Percentiles rank a stretch among this genome's conserved stretches.
Evolutionary conservation across 2,329 filamentous ascomycete genomes (phyloP).

Genomic region (Pseudocercospora musae): DNA sequence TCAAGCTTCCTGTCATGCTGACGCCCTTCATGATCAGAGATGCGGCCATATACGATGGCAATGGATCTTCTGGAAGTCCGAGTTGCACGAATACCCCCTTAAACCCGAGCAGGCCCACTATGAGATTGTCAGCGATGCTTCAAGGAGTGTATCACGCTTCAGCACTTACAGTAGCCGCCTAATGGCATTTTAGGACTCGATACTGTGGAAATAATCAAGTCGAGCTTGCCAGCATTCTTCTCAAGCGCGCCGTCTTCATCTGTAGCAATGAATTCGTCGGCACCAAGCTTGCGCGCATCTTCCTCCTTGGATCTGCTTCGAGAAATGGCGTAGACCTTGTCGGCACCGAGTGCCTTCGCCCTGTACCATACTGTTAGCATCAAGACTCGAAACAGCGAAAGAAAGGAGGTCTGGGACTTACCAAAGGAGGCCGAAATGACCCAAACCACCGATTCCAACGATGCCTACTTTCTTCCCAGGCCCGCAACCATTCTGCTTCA

Average conservation of each 20-base stretch:
- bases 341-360: conserved; percentile 68
- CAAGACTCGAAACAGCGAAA: too few relatives aligned
- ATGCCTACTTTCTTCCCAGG: conserved; percentile 70
- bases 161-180: conserved; percentile 47
- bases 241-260: too few relatives aligned
- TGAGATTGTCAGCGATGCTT: conserved; percentile 34
- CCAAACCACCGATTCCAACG: conserved; percentile 61
- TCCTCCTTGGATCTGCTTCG: conserved; percentile 59
- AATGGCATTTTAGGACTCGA: conserved; percentile 61
- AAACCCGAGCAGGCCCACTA: conserved; percentile 49
- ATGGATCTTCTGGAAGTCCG: conserved; percentile 60
- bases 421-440: conserved; percentile 66
- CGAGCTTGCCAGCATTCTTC: conserved; percentile 59
- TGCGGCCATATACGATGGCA: too few relatives aligned
- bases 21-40: conserved; percentile 57
- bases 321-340: conserved; percentile 65
- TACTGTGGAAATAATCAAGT: conserved; percentile 59
- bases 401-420: too few relatives aligned
- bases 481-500: conserved; percentile 64
- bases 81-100: conserved; percentile 65
- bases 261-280: conserved; percentile 57
- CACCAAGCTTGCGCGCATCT: conserved; percentile 61
- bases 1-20: conserved; percentile 43
- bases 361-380: too few relatives aligned
- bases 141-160: neutral